These are phyloP conservation scores for Beauveria caledonica DNA, from an alignment of 2,329 filamentous ascomycete species.

Conservation along the genomic window DNA sequence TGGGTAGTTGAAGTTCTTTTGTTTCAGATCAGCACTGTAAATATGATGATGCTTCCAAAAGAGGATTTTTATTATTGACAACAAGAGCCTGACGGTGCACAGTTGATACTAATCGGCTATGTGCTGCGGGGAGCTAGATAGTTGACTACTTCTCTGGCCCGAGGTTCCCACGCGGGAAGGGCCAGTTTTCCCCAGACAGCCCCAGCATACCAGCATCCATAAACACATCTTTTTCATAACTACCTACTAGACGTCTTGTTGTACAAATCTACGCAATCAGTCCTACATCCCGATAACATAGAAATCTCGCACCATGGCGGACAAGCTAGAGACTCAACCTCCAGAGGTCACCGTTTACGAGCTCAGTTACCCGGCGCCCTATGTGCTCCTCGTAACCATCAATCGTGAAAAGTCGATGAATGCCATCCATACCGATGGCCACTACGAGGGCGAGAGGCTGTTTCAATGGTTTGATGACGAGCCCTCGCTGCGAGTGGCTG, in stretches of 20 bases:
- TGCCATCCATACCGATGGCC: slow-evolving; percentile 32
- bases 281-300: not conserved
- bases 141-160: not conserved
- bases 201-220: not conserved
- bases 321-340: slow-evolving; percentile 12
- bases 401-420: slow-evolving; percentile 42
- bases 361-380: slow-evolving; percentile 36
- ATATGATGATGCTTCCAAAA: not conserved
- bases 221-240: not conserved
- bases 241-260: too few species aligned
- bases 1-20: not conserved
- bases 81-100: not conserved
- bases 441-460: slow-evolving; percentile 39
- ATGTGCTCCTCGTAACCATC: slow-evolving; percentile 44
- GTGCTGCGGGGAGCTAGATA: not conserved
- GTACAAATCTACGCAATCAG: not conserved
- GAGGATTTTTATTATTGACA: not conserved
- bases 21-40: not conserved
- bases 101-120: slow-evolving; percentile 5
- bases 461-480: slow-evolving; percentile 47
- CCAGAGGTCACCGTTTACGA: slow-evolving; percentile 14
- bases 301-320: slow-evolving; percentile 7
- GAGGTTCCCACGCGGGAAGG: not conserved
- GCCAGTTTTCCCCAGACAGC: not conserved
- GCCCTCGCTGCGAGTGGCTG: slow-evolving; percentile 36